These are phyloP conservation scores for Diplodia corticola DNA, from an alignment of 2,329 filamentous ascomycete species.

Conservation along the genomic window DNA sequence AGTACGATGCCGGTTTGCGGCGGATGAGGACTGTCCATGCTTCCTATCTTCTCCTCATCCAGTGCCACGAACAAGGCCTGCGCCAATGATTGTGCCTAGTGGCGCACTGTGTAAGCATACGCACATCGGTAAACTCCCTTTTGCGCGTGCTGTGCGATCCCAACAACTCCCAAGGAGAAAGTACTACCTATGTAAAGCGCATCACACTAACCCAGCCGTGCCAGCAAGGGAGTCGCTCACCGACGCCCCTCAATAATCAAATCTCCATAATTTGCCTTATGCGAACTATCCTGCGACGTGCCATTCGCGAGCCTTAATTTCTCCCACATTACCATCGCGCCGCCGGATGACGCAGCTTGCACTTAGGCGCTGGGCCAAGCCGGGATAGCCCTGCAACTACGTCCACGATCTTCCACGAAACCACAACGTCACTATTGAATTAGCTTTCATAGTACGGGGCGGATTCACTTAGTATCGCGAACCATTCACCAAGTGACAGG, in stretches of 20 bases:
- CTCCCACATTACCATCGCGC: not conserved
- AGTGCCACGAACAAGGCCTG: not conserved
- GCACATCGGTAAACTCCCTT: not conserved
- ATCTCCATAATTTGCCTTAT: constrained; percentile 8
- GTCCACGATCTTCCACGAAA: not conserved
- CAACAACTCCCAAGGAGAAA: not conserved
- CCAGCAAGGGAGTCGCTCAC: not conserved
- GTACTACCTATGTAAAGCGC: not conserved
- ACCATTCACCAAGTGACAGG: not conserved
- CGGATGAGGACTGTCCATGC: not conserved
- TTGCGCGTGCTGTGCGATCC: not conserved
- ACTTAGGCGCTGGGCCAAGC: not conserved
- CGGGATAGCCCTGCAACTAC: not conserved
- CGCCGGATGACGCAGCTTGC: constrained; percentile 2
- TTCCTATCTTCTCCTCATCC: not conserved
- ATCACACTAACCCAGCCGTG: not conserved
- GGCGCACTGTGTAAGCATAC: not conserved
- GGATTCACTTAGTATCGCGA: not conserved
- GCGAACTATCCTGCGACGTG: constrained; percentile 2
- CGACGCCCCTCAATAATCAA: not conserved
- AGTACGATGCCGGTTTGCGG: not conserved
- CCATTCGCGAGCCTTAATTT: constrained; percentile 17
- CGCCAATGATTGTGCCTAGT: not conserved
- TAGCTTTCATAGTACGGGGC: not conserved
- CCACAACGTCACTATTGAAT: not conserved